phyloP scores from a whole-genome alignment of 169 alveolate species.

The Perkinsus olseni region DNA sequence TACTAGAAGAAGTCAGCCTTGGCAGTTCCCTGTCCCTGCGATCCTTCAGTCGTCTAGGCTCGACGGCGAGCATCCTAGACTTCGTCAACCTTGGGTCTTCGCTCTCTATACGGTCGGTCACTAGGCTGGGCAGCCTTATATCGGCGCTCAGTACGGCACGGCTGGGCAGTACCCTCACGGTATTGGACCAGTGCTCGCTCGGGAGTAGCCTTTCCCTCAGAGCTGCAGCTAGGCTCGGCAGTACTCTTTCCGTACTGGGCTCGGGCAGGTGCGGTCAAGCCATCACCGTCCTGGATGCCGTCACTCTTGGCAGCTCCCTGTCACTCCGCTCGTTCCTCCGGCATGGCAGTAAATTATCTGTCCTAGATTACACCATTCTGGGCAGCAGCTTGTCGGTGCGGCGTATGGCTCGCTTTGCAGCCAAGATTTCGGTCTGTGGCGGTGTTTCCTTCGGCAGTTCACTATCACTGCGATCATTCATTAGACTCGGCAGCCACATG shows the following conservation, averaged over 20 bases:
- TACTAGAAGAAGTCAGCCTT: not conserved
- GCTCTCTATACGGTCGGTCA: not conserved
- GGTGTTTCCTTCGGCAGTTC: not conserved
- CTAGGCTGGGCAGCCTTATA: not conserved
- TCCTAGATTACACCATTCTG: not conserved
- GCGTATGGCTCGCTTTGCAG: not conserved
- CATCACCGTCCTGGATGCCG: not conserved
- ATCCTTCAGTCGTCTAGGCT: not conserved
- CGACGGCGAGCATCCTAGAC: not conserved
- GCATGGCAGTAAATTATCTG: not conserved
- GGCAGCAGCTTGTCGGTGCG: not conserved
- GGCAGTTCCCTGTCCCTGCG: not conserved
- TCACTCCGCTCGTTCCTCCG: not conserved
- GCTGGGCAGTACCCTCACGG: not conserved
- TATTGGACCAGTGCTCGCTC: not conserved
- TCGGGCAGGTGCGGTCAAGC: not conserved
- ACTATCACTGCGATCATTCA: not conserved
- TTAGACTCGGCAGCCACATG: not conserved
- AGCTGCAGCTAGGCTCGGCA: not conserved
- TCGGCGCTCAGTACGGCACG: not conserved
- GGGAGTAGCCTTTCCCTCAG: not conserved
- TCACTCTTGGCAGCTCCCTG: not conserved
- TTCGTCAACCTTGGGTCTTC: not conserved
- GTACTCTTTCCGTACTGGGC: not conserved
- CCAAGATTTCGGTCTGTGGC: not conserved